A percentile compares a stretch with the other conserved stretches of the same genome.
Evolutionary conservation across 148 eudicot genomes (phyloP).

Genomic region (Vaccinium darrowii): DNA sequence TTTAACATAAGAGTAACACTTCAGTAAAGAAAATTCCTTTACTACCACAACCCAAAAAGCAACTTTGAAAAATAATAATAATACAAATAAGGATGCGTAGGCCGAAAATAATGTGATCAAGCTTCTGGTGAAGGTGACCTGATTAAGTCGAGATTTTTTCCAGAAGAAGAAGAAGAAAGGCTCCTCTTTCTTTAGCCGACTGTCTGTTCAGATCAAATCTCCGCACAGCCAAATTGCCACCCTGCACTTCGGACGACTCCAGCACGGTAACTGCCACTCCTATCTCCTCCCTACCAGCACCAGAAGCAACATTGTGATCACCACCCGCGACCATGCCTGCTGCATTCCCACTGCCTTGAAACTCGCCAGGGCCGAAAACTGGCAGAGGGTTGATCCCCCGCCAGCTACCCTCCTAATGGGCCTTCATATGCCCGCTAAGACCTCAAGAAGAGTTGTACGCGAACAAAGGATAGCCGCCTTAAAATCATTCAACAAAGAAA

Average conservation of each 20-base stretch:
- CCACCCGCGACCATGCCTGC: not conserved
- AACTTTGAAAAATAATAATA: too few relatives aligned
- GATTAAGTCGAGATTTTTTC: not conserved
- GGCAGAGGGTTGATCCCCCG: not conserved
- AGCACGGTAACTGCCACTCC: not conserved
- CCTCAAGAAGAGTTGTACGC: not conserved
- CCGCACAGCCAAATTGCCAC: not conserved
- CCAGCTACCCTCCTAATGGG: not conserved
- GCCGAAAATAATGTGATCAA: not conserved
- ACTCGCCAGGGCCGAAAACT: not conserved
- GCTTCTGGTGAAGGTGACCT: not conserved
- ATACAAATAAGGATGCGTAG: too few relatives aligned
- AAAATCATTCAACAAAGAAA: too few relatives aligned
- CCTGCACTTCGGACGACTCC: not conserved
- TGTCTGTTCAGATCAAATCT: not conserved
- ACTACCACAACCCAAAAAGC: too few relatives aligned
- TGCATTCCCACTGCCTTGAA: not conserved
- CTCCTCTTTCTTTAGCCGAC: not conserved
- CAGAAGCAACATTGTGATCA: not conserved
- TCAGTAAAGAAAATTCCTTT: too few relatives aligned
- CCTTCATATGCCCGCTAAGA: not conserved
- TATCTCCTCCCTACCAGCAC: not conserved
- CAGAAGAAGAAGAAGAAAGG: not conserved
- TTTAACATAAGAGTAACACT: too few relatives aligned
- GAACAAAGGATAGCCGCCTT: too few relatives aligned